Evolutionary conservation across 2,329 filamentous ascomycete genomes (phyloP).

Genomic region (Plectosphaerella cucumerina): DNA sequence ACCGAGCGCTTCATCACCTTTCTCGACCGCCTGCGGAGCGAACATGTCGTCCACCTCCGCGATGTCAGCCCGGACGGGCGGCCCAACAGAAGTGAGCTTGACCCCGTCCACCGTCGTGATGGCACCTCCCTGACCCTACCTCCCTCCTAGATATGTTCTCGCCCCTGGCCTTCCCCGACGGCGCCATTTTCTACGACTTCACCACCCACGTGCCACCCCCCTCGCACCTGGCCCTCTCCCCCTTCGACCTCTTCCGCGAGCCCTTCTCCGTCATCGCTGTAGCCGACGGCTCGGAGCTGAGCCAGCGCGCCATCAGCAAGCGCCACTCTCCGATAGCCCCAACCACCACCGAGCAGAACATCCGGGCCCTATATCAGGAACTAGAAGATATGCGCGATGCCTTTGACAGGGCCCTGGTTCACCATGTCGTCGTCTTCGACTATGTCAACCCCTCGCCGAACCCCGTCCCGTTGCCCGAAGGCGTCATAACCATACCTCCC

Average conservation of each 20-base stretch:
- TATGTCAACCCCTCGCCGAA: constrained; percentile 46
- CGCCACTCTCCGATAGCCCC: constrained; percentile 47
- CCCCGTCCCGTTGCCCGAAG: constrained; percentile 57
- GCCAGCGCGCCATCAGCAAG: constrained; percentile 48
- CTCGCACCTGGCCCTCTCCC: constrained; percentile 74
- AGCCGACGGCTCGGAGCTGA: constrained; percentile 72
- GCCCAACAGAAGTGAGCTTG: constrained; percentile 73
- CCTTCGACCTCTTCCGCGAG: constrained; percentile 88
- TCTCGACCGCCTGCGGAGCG: constrained; percentile 69
- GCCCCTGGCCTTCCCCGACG: constrained; percentile 79
- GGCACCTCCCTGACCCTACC: constrained; percentile 4
- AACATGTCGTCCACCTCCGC: constrained; percentile 78
- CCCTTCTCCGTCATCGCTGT: constrained; percentile 79
- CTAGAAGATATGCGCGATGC: constrained; percentile 67
- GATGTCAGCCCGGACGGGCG: constrained; percentile 83
- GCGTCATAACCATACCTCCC: constrained; percentile 67
- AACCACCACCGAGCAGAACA: constrained; percentile 51
- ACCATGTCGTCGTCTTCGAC: constrained; percentile 79
- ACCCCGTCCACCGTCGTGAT: background rate
- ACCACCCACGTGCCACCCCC: constrained; percentile 74
- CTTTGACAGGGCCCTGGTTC: constrained; percentile 72
- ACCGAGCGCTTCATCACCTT: constrained; percentile 76
- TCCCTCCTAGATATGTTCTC: constrained; percentile 77
- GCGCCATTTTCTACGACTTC: constrained; percentile 84
- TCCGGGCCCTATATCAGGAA: constrained; percentile 59